A percentile compares a stretch with the other conserved stretches of the same genome.
These are phyloP conservation scores for Emmonsia crescens DNA, from an alignment of 2,329 filamentous ascomycete genomes.

Conservation along the genomic window DNA sequence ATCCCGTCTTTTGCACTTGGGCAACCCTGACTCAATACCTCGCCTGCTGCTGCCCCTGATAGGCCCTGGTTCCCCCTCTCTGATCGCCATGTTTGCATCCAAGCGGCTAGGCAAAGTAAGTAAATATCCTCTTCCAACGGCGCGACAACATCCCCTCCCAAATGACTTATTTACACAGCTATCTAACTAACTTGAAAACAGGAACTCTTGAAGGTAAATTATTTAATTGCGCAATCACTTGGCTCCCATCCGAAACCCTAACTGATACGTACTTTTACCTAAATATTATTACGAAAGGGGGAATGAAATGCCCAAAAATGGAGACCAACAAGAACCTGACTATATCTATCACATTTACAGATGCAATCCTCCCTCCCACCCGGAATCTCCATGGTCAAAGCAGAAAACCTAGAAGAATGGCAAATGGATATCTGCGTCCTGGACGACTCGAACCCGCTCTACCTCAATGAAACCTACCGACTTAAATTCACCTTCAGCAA, in stretches of 20 bases:
- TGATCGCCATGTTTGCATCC: slow-evolving; percentile 37
- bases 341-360: slow-evolving; percentile 22
- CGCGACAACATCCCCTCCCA: too few species aligned
- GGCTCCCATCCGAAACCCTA: not conserved
- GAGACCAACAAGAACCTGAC: not conserved
- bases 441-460: slow-evolving; percentile 72
- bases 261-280: not conserved
- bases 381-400: slow-evolving; percentile 66
- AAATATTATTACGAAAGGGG: not conserved
- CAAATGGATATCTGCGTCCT: slow-evolving; percentile 82
- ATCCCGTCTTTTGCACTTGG: not conserved
- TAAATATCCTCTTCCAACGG: not conserved
- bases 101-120: slow-evolving; percentile 39
- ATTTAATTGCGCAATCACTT: not conserved
- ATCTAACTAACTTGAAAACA: slow-evolving; percentile 22
- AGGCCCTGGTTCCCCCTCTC: not conserved
- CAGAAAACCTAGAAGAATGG: slow-evolving; percentile 83
- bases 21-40: not conserved
- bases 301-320: not conserved
- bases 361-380: slow-evolving; percentile 49
- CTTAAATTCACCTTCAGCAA: slow-evolving; percentile 77
- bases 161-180: not conserved
- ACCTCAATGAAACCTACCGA: slow-evolving; percentile 66
- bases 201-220: slow-evolving; percentile 46
- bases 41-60: not conserved